These are phyloP conservation scores for Yamadazyma paraphyllophila DNA, from an alignment of 805 yeast genomes.

Conservation along the genomic window DNA sequence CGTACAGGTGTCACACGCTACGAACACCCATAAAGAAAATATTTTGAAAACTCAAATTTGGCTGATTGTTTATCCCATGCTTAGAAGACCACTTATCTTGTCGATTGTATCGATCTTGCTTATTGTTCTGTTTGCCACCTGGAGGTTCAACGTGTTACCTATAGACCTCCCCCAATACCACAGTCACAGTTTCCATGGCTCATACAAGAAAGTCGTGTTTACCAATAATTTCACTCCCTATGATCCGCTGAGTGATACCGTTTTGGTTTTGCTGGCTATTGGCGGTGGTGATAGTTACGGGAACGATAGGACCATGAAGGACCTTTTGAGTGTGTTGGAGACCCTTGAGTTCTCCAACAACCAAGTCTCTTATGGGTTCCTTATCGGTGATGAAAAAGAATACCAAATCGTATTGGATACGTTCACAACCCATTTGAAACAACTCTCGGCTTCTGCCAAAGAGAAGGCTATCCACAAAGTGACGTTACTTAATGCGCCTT, in stretches of 20 bases:
- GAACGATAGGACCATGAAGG: slow-evolving; percentile 25
- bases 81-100: not conserved
- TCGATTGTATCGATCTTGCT: not conserved
- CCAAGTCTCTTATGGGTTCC: slow-evolving; percentile 21
- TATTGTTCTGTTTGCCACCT: not conserved
- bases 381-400: slow-evolving; percentile 30
- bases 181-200: not conserved
- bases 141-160: not conserved
- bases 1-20: not conserved
- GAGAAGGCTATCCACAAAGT: slow-evolving; percentile 16
- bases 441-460: slow-evolving; percentile 6
- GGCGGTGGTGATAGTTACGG: slow-evolving; percentile 37
- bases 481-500: slow-evolving; percentile 32
- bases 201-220: slow-evolving; percentile 9
- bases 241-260: slow-evolving; percentile 8
- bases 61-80: not conserved
- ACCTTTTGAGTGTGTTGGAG: slow-evolving; percentile 29
- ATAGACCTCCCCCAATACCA: not conserved
- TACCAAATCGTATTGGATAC: slow-evolving; percentile 18
- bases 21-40: not conserved
- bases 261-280: slow-evolving; percentile 24
- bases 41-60: not conserved
- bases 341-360: slow-evolving; percentile 18
- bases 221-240: slow-evolving; percentile 9
- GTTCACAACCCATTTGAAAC: slow-evolving; percentile 15